Base-by-base conservation (phyloP, 75 land plant genomes). In the Picea sitchensis region DNA sequence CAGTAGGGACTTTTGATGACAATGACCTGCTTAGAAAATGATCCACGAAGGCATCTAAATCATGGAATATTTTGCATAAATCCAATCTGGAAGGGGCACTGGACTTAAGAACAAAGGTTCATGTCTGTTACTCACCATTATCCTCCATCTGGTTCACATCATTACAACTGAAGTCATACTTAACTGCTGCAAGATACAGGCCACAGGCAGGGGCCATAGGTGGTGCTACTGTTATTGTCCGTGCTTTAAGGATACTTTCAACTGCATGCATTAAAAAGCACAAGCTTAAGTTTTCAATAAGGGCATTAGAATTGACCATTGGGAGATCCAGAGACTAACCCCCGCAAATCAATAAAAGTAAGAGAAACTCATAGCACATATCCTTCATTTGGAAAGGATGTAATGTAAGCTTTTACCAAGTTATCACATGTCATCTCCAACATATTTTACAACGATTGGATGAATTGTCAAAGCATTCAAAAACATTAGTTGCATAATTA, bases 141-240 rank as follows among this genome's bases (percentile, higher is more conserved):
- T 51, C 56, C 12, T 75, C 76, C n/a, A 30, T 57, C 26, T 75
- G 59, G 32, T 75, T 57, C 76, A 2, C 59, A 44, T 8, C 11
- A 4, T 26, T 56, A 75, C 23, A 57, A 26, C 59, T 26, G 59
- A 86, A 56, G 58, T 91, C 89, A 77, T 93, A 93, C 73, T 86
- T 91, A 47, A 95, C 94, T 23, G 87, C 78, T 72, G 90, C 94
- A 77, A 96, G 95, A 84, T 92, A 96, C 11, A 96, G 95, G 18
- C 99, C 99, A 75, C 85, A 91, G 23, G 99, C 99, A 80, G 97
- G 99, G 12, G 97, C 99, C 99, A 96, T 96, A 30, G 97, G 90
- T 71, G 88, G 90, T 76, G 91, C 84, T 72, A 84, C 85, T 41
- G 89, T 85, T 30, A 96, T 86, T 14, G 88, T 80, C 67, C 88